Evolutionary conservation across 2,329 filamentous ascomycete genomes (phyloP).

Genomic region (Aureobasidium sp.): DNA sequence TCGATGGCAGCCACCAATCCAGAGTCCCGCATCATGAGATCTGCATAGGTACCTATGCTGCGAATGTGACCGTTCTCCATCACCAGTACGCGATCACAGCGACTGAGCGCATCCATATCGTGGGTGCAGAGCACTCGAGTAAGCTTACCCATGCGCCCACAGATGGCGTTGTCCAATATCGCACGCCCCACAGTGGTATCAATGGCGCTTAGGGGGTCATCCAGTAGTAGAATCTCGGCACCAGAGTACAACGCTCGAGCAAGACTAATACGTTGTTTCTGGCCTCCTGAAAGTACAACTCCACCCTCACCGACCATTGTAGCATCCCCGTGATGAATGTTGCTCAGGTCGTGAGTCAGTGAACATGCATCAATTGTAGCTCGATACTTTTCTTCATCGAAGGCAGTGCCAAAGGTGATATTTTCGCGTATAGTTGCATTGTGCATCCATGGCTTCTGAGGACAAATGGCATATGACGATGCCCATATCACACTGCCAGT

Average conservation of each 20-base stretch:
- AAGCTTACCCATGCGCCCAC: conserved; percentile 80
- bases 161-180: conserved; percentile 90
- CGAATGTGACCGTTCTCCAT: conserved; percentile 81
- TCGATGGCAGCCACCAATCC: conserved; percentile 78
- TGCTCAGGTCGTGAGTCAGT: conserved; percentile 75
- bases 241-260: conserved; percentile 67
- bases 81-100: conserved; percentile 88
- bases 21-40: conserved; percentile 70
- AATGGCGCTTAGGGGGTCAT: conserved; percentile 55
- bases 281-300: conserved; percentile 90
- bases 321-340: conserved; percentile 77
- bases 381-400: conserved; percentile 68
- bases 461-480: conserved; percentile 46
- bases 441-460: conserved; percentile 97
- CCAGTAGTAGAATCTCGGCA: conserved; percentile 56
- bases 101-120: conserved; percentile 84
- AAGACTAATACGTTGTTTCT: conserved; percentile 82
- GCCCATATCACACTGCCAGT: no score
- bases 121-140: conserved; percentile 89
- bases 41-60: conserved; percentile 81
- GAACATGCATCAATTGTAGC: conserved; percentile 74
- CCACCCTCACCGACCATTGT: conserved; percentile 94
- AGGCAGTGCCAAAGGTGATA: conserved; percentile 78
- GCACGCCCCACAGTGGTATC: conserved; percentile 57
- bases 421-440: conserved; percentile 83